Conservation (phyloP, 1,284 basidiomycete genomes). For the Afroboletus lepidellus region DNA sequence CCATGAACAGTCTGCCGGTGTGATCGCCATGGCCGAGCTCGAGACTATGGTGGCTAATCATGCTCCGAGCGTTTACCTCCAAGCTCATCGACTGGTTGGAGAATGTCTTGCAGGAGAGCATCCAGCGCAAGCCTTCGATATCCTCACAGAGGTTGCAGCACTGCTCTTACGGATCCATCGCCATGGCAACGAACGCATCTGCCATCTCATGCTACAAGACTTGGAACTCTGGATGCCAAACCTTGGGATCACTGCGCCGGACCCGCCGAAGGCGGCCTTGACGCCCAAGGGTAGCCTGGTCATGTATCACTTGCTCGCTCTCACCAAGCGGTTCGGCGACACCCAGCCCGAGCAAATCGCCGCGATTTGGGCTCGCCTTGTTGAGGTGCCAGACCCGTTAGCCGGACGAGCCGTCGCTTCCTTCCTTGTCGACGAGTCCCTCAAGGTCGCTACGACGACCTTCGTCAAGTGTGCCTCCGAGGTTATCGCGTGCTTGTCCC, state of each 20-base stretch:
- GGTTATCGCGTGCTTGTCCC: conserved; percentile 83
- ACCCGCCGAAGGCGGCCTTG: conserved; percentile 34
- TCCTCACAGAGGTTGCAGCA: conserved; percentile 73
- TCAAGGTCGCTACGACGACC: conserved; percentile 75
- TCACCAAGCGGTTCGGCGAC: conserved; percentile 80
- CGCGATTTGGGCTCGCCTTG: conserved; percentile 78
- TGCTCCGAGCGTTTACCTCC: conserved; percentile 76
- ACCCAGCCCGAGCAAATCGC: conserved; percentile 81
- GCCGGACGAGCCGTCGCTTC: conserved; percentile 82
- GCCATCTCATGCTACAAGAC: conserved; percentile 64
- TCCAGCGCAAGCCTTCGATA: conserved; percentile 63
- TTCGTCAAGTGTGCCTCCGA: conserved; percentile 82
- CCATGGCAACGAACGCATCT: conserved; percentile 43
- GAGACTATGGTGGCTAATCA: conserved; percentile 77
- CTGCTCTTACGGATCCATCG: conserved; percentile 73
- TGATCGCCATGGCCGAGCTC: conserved; percentile 66
- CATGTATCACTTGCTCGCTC: conserved; percentile 81
- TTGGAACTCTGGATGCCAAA: conserved; percentile 80
- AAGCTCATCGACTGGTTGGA: conserved; percentile 77
- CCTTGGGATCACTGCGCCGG: conserved; percentile 54
- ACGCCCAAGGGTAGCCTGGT: conserved; percentile 63
- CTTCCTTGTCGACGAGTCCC: conserved; percentile 86
- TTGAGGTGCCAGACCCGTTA: conserved; percentile 64
- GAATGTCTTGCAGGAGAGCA: conserved; percentile 82
- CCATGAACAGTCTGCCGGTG: conserved; percentile 61